A percentile compares a stretch with the other conserved stretches of the same genome.
These are phyloP conservation scores for Xylona heveae DNA, from an alignment of 495 filamentous ascomycete species.

Conservation along the genomic window DNA sequence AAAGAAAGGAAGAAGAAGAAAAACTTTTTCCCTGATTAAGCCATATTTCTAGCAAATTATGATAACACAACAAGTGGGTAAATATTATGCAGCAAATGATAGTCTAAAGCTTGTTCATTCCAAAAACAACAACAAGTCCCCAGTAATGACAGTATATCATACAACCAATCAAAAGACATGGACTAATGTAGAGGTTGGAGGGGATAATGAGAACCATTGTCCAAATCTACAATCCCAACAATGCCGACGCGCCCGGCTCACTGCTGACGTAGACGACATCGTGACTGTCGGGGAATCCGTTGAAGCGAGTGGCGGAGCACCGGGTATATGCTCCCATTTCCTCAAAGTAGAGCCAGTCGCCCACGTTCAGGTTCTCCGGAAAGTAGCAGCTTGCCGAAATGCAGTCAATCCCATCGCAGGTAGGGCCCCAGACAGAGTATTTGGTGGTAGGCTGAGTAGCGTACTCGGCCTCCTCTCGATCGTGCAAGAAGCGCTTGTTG, in stretches of 20 bases:
- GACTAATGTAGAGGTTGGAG: too few relatives aligned
- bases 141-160: too few relatives aligned
- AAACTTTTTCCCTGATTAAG: too few relatives aligned
- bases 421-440: slow-evolving; percentile 97
- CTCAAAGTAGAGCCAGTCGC: slow-evolving; percentile 97
- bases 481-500: slow-evolving; percentile 23
- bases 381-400: slow-evolving; percentile 61
- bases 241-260: slow-evolving; percentile 64
- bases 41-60: too few relatives aligned
- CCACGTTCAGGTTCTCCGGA: slow-evolving; percentile 53
- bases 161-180: too few relatives aligned
- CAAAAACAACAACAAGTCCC: too few relatives aligned
- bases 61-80: too few relatives aligned
- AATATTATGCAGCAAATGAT: too few relatives aligned
- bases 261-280: slow-evolving; percentile 87
- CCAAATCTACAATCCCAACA: slow-evolving; percentile 32
- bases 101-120: too few relatives aligned
- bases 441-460: slow-evolving; percentile 14
- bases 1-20: too few relatives aligned
- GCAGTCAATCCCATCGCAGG: slow-evolving; percentile 92
- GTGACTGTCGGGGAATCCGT: slow-evolving; percentile 87
- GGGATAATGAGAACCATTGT: too few relatives aligned
- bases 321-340: slow-evolving; percentile 97
- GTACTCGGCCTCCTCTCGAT: slow-evolving; percentile 1
- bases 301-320: slow-evolving; percentile 94